A percentile compares a stretch with the other conserved stretches of the same genome.
Evolutionary conservation across 2,329 filamentous ascomycete genomes (phyloP).

Genomic region (Endocalyx cinctus): DNA sequence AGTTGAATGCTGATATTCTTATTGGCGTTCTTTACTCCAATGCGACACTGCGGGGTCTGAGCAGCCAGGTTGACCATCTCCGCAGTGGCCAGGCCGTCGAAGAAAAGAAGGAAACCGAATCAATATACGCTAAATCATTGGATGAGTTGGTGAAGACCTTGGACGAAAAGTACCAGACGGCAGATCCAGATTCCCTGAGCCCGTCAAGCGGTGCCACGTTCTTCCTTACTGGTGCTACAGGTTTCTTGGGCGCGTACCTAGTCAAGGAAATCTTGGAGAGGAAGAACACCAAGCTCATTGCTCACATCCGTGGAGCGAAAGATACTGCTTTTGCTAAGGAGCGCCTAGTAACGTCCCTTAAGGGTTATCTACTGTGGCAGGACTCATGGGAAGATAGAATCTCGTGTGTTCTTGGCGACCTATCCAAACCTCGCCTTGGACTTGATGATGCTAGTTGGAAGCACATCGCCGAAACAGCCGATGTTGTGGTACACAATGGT

Average conservation of each 20-base stretch:
- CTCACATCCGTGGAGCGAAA: conserved; percentile 67
- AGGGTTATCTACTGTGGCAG: conserved; percentile 77
- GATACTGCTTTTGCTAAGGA: conserved; percentile 54
- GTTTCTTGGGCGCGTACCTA: conserved; percentile 81
- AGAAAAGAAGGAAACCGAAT: conserved; percentile 31
- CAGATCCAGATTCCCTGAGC: conserved; percentile 12
- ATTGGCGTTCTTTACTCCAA: conserved; percentile 68
- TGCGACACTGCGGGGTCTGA: conserved; percentile 45
- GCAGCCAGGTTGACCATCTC: conserved; percentile 45
- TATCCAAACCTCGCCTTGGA: conserved; percentile 69
- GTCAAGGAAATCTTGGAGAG: conserved; percentile 69
- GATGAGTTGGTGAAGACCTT: conserved; percentile 39
- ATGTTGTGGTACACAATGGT: conserved; percentile 78
- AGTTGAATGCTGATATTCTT: conserved; percentile 47
- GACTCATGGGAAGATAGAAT: conserved; percentile 63
- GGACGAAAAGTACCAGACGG: conserved; percentile 31
- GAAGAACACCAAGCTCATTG: conserved; percentile 59
- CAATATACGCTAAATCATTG: conserved; percentile 46
- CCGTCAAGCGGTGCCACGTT: conserved; percentile 44
- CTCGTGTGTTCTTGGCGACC: conserved; percentile 66
- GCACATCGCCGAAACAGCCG: conserved; percentile 58
- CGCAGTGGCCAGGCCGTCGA: conserved; percentile 18
- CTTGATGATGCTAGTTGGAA: conserved; percentile 64
- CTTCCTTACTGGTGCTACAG: conserved; percentile 84
- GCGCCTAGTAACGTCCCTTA: conserved; percentile 62